Percentiles rank a stretch among this genome's conserved stretches.
Evolutionary conservation across 768 basidiomycete genomes (phyloP).

Genomic region (Epithele typhae): DNA sequence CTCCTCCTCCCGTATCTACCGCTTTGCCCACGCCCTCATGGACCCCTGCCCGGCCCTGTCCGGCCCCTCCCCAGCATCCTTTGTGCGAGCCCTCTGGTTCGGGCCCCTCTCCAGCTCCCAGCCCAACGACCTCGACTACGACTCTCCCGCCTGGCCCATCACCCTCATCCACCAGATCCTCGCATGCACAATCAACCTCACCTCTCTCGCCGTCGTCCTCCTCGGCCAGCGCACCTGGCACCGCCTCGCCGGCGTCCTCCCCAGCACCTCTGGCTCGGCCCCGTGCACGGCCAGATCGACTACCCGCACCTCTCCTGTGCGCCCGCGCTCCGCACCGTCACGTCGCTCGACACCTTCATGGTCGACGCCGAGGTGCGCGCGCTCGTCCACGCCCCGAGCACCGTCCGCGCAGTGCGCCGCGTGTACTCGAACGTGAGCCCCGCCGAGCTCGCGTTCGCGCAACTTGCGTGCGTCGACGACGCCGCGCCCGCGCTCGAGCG

Average conservation of each 20-base stretch:
- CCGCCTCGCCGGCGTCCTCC: conserved; percentile 26
- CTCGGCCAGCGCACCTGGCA: conserved; percentile 30
- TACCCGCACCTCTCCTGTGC: conserved; percentile 20
- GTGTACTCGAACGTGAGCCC: conserved; percentile 16
- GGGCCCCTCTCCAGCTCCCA: conserved; percentile 17
- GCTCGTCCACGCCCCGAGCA: conserved; percentile 26
- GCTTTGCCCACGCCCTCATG: conserved; percentile 4
- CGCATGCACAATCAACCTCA: conserved; percentile 24
- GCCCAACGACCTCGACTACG: conserved; percentile 27
- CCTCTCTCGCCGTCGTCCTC: conserved; percentile 26
- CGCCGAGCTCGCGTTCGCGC: conserved; percentile 24
- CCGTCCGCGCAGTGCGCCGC: conserved; percentile 26
- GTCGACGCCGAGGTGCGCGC: conserved; percentile 32
- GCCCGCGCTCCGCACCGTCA: conserved; percentile 23
- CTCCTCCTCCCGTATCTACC: conserved; percentile 7
- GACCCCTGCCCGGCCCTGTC: background rate
- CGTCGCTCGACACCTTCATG: conserved; percentile 32
- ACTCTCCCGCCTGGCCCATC: conserved; percentile 28
- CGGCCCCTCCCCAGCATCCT: background rate
- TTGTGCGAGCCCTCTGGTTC: conserved; percentile 27
- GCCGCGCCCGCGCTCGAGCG: conserved; percentile 22
- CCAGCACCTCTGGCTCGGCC: conserved; percentile 30
- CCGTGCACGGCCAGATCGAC: conserved; percentile 32
- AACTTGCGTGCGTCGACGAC: conserved; percentile 24
- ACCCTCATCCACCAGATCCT: conserved; percentile 31